Conservation (phyloP, 768 basidiomycete species). For the Boletus rubescentipes region DNA sequence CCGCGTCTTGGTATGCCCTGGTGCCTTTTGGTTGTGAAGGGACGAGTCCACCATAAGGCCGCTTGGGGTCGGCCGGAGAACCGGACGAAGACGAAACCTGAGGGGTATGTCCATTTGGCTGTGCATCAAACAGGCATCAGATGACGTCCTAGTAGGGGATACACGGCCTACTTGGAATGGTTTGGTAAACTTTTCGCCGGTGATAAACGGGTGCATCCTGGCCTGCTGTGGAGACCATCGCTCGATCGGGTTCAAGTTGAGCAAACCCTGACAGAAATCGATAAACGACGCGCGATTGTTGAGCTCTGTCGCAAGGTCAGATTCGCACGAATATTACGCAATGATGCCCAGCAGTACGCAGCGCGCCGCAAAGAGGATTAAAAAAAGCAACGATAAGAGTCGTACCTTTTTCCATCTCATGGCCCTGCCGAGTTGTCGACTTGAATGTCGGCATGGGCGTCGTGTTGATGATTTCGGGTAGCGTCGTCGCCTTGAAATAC, state of each 20-base stretch:
- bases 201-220: constrained; percentile 93
- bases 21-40: constrained; percentile 86
- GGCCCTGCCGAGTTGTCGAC: constrained; percentile 62
- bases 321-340: constrained; percentile 13
- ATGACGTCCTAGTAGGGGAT: background rate
- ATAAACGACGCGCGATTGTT: constrained; percentile 93
- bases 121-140: constrained; percentile 5
- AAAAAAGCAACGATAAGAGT: background rate
- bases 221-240: constrained; percentile 99
- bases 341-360: background rate
- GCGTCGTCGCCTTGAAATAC: constrained; percentile 92
- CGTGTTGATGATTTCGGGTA: constrained; percentile 94
- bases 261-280: constrained; percentile 93
- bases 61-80: constrained; percentile 62
- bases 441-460: constrained; percentile 92
- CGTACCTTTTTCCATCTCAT: constrained; percentile 90
- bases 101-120: constrained; percentile 53
- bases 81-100: constrained; percentile 32
- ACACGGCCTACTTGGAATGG: constrained; percentile 67
- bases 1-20: constrained; percentile 87
- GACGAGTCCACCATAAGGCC: constrained; percentile 91
- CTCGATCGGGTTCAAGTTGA: constrained; percentile 92
- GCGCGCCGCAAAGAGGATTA: background rate
- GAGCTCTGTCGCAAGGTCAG: constrained; percentile 60
- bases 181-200: constrained; percentile 92